These are phyloP conservation scores for Pythium dissotocum DNA, from an alignment of 352 stramenopile species.

Conservation along the genomic window DNA sequence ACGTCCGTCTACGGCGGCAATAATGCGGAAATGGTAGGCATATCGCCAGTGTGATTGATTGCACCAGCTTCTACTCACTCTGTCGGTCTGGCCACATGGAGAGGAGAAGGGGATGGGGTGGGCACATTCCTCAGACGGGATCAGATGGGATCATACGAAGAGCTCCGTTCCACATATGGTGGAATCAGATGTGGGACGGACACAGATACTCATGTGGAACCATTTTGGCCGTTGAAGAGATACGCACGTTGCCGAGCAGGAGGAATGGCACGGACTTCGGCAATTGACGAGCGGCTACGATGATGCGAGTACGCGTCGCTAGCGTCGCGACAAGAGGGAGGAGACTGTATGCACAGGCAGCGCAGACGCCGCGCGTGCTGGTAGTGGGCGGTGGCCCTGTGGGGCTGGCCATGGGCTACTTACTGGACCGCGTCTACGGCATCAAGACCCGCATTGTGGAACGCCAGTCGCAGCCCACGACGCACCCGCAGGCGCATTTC, in stretches of 20 bases:
- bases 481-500: conserved; percentile 94
- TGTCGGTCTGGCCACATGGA: conserved; percentile 7
- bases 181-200: conserved; percentile 22
- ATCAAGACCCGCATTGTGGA: conserved; percentile 77
- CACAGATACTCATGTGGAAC: neutral
- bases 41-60: neutral
- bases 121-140: neutral
- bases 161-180: neutral
- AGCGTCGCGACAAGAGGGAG: conserved; percentile 1
- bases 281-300: conserved; percentile 6
- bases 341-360: conserved; percentile 7
- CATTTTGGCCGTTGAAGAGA: conserved; percentile 25
- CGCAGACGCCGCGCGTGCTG: conserved; percentile 43
- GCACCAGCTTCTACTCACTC: neutral
- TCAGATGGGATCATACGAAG: conserved; percentile 10
- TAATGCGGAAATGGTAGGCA: neutral
- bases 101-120: neutral
- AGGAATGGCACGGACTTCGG: conserved; percentile 21
- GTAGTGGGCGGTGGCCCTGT: conserved; percentile 78
- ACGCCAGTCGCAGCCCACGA: conserved; percentile 66
- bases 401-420: conserved; percentile 58
- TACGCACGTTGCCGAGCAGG: conserved; percentile 14
- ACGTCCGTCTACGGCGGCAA: neutral
- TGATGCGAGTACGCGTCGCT: neutral
- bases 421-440: conserved; percentile 74